Evolutionary conservation across 2,329 filamentous ascomycete species (phyloP).

Genomic region (Curvularia sp.): DNA sequence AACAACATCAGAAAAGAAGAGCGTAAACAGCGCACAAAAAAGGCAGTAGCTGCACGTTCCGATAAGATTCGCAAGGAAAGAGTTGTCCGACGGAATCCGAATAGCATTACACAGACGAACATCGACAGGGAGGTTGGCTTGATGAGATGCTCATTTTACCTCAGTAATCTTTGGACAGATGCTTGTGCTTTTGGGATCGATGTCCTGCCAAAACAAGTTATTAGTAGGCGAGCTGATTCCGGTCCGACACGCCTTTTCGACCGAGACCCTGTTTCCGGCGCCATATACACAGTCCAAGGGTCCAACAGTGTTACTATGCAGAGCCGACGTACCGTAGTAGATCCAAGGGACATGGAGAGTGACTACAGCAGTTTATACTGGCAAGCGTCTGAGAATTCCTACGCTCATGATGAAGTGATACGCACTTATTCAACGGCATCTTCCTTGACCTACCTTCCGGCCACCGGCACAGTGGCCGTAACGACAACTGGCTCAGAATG

Average conservation of each 20-base stretch:
- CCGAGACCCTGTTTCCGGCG: conserved; percentile 32
- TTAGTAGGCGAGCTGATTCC: conserved; percentile 13
- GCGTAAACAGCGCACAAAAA: conserved; percentile 32
- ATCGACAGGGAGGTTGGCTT: conserved; percentile 41
- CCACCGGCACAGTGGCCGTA: conserved; percentile 37
- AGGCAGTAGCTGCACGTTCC: conserved; percentile 12
- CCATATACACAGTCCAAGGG: conserved; percentile 34
- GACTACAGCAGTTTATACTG: conserved; percentile 5
- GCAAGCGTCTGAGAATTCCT: conserved; percentile 13
- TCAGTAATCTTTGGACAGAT: conserved; percentile 34
- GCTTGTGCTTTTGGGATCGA: conserved; percentile 34
- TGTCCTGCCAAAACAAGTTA: conserved; percentile 12
- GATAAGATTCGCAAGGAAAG: conserved; percentile 34
- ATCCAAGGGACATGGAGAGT: conserved; percentile 10
- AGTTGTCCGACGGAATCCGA: conserved; percentile 29
- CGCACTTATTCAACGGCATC: conserved; percentile 41
- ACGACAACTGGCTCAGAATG: conserved; percentile 42
- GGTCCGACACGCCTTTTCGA: conserved; percentile 36
- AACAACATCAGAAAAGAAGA: conserved; percentile 51
- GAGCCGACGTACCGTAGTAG: conserved; percentile 10
- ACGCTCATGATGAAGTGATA: conserved; percentile 31
- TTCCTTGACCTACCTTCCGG: conserved; percentile 38
- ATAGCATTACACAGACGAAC: conserved; percentile 26
- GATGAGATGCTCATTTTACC: conserved; percentile 25
- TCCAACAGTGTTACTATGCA: conserved; percentile 33